A percentile compares a stretch with the other conserved stretches of the same genome.
Evolutionary conservation across 2,329 filamentous ascomycete species (phyloP).

Genomic region (Arthrinium phaeospermum): DNA sequence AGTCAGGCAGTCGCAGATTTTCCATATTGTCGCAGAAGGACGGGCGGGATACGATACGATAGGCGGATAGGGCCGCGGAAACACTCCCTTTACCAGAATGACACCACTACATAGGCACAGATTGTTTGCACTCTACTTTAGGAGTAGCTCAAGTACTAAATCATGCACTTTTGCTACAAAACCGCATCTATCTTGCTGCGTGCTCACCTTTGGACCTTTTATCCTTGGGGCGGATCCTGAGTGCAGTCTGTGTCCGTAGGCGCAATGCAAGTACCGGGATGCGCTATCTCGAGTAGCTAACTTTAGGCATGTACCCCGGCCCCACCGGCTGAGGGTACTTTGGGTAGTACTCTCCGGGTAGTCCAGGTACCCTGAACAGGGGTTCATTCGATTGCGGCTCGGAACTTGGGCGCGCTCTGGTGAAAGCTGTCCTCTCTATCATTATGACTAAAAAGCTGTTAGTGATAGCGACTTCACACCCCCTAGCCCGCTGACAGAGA

Average conservation of each 20-base stretch:
- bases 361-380: constrained; percentile 16
- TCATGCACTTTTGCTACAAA: neutral
- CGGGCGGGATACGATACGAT: neutral
- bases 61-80: neutral
- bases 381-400: constrained; percentile 15
- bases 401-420: constrained; percentile 25
- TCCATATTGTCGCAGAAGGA: neutral
- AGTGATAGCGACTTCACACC: constrained; percentile 10
- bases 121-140: constrained; percentile 13
- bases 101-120: constrained; percentile 12
- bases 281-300: neutral
- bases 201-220: no score
- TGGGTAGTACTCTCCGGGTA: neutral
- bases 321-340: neutral
- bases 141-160: neutral
- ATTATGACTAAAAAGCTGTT: constrained; percentile 8
- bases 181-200: neutral
- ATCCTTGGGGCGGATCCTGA: neutral
- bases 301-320: neutral
- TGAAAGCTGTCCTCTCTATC: constrained; percentile 36
- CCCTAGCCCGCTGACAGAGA: constrained; percentile 3
- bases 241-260: neutral
- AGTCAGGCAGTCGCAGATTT: neutral
- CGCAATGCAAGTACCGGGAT: neutral
- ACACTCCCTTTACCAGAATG: constrained; percentile 21